Conservation (phyloP, 805 yeast species). For the Lachancea nothofagi region DNA sequence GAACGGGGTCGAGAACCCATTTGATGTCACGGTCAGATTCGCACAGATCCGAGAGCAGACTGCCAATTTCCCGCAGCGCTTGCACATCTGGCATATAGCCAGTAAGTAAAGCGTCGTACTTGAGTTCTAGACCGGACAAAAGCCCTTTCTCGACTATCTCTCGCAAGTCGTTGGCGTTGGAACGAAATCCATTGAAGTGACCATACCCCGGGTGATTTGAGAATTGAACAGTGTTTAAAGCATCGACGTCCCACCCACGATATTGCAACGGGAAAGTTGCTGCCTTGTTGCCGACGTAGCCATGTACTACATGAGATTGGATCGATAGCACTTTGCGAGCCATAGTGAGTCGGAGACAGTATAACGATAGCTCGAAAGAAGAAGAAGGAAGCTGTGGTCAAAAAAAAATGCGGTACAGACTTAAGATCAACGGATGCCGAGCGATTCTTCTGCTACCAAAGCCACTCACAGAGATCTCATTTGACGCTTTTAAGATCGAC, state of each 20-base stretch:
- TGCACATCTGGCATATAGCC: conserved; percentile 73
- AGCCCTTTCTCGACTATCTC: conserved; percentile 52
- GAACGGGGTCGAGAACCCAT: conserved; percentile 82
- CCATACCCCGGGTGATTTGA: conserved; percentile 94
- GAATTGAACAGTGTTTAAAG: conserved; percentile 78
- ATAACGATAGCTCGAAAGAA: not conserved
- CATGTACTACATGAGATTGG: conserved; percentile 92
- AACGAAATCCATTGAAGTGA: conserved; percentile 51
- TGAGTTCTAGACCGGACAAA: conserved; percentile 38
- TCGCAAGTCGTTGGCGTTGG: conserved; percentile 40
- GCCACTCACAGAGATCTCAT: no score
- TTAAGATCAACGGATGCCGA: no score
- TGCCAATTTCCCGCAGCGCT: conserved; percentile 46
- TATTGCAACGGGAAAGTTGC: conserved; percentile 85
- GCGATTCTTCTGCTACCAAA: no score
- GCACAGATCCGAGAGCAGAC: conserved; percentile 35
- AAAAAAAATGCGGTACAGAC: no score
- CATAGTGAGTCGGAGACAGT: not conserved
- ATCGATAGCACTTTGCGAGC: conserved; percentile 43
- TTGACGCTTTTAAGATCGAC: no score
- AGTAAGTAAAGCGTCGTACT: conserved; percentile 63
- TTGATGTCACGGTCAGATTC: conserved; percentile 30
- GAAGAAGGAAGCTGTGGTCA: no score
- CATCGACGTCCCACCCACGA: conserved; percentile 90
- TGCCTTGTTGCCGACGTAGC: conserved; percentile 90